Evolutionary conservation across 805 yeast species (phyloP), one percentile per base, ranked within the genome.

Genomic region (Maudiozyma turicensis): DNA sequence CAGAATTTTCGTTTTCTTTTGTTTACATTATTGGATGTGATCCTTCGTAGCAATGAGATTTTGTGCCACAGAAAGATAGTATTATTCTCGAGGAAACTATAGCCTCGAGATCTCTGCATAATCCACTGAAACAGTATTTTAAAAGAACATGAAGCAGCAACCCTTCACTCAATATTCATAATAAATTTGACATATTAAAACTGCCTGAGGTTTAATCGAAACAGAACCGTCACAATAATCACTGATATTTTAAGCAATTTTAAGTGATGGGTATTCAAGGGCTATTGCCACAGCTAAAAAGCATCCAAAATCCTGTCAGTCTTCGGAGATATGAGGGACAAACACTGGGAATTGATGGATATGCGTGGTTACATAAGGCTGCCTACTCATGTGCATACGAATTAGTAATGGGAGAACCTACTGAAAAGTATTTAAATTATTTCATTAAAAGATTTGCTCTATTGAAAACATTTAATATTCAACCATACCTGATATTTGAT

Each of bases 311-410:
- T 47, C 73, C 75, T 0, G 73, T 77, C 1, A 67, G 82, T 1
- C 67, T 90, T 43, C 74, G 76, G 48, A 68, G 76, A 35, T 86
- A 80, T 63, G 67, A 79, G 11, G 96, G 96, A 1, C 74, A 82
- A 58, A 80, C 85, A 0, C 68, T 90, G 41, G 99, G 95, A 0
- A 82, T 93, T n/a, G 99, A 93, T 62, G 90, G 95, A 0, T 93
- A 88, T 60, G 89, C 96, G 1, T 93, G 99, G 99, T 76, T 93
- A 5, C 99, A 93, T 66, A 78, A 86, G 54, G 90, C 93, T 5
- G 81, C 86, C 3, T 76, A 82, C 46, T 71, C 87, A 14, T 90
- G 98, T 66, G 85, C 97, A 0, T 79, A 76, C 66, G 96, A 93
- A 45, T 69, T 93, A 44, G 87, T 88, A 8, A 70, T 77, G 46